A percentile compares a stretch with the other conserved stretches of the same genome.
Evolutionary conservation across 169 alveolate genomes (phyloP).

Genomic region (Plasmodium blacklocki): DNA sequence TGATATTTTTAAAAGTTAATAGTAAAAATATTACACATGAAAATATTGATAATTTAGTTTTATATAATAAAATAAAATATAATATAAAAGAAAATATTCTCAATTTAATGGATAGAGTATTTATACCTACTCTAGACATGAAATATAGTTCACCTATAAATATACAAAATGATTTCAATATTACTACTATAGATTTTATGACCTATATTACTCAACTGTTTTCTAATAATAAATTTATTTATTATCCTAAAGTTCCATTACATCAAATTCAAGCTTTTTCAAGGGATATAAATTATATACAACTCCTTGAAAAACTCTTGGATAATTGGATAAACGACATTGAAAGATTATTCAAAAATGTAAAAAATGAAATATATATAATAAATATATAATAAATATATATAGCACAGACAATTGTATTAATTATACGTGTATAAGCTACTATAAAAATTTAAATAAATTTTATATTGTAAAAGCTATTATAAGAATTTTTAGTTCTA

Average conservation of each 20-base stretch:
- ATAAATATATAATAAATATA: no score
- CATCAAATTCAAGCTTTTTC: constrained; percentile 17
- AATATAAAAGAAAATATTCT: constrained; percentile 60
- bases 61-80: constrained; percentile 60
- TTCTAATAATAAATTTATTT: constrained; percentile 49
- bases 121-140: constrained; percentile 61
- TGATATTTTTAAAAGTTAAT: constrained; percentile 37
- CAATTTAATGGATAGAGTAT: constrained; percentile 64
- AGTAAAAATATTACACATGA: constrained; percentile 56
- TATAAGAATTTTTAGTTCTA: no score
- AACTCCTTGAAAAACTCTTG: constrained; percentile 48
- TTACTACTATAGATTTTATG: constrained; percentile 72
- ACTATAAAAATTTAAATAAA: no score
- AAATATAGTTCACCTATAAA: constrained; percentile 56
- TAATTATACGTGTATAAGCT: no score
- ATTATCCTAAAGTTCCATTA: constrained; percentile 54
- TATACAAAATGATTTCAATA: constrained; percentile 68
- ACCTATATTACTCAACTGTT: constrained; percentile 63
- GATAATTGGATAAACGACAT: constrained; percentile 62
- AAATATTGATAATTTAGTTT: constrained; percentile 48
- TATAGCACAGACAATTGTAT: no score
- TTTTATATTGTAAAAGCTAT: no score
- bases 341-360: constrained; percentile 57
- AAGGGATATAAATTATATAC: constrained; percentile 44
- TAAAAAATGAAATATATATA: neutral